Percentiles rank a stretch among this genome's conserved stretches.
These are phyloP conservation scores for Mallotus repandus DNA, from an alignment of 441 rosid species.

Conservation along the genomic window DNA sequence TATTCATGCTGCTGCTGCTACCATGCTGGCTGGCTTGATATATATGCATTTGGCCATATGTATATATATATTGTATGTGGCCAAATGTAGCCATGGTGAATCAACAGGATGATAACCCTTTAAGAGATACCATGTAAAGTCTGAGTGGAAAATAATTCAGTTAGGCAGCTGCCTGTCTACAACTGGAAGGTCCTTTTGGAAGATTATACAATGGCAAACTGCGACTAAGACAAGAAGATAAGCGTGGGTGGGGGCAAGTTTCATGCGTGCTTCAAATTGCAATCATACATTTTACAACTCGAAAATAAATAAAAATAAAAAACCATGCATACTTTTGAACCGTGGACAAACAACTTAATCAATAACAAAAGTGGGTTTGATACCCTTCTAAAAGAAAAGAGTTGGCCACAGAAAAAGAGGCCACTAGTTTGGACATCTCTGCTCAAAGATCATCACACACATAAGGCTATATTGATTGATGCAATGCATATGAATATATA, in stretches of 20 bases:
- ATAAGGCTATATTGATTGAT: too few relatives aligned
- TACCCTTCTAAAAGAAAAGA: conserved; percentile 3
- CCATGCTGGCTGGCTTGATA: too few relatives aligned
- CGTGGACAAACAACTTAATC: conserved; percentile 2
- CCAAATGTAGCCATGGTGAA: background rate
- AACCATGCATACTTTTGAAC: conserved; percentile 30
- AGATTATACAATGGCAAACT: background rate
- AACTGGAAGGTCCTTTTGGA: conserved; percentile 19
- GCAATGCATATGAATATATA: background rate
- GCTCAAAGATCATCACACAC: background rate
- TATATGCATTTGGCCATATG: too few relatives aligned
- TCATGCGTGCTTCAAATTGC: conserved; percentile 23
- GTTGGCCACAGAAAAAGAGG: conserved; percentile 13
- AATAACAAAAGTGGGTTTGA: background rate
- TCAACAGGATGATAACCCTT: background rate
- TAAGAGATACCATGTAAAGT: background rate
- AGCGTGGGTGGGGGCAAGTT: conserved; percentile 26
- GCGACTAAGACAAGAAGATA: conserved; percentile 18
- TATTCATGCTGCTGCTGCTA: too few relatives aligned
- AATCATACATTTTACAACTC: conserved; percentile 23
- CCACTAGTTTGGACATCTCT: background rate
- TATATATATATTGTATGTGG: background rate
- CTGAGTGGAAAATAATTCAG: background rate
- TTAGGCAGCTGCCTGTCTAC: conserved; percentile 13
- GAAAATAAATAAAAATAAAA: background rate